Evolutionary conservation across 768 basidiomycete species (phyloP).

Genomic region (Chlorophyllum brunneum): DNA sequence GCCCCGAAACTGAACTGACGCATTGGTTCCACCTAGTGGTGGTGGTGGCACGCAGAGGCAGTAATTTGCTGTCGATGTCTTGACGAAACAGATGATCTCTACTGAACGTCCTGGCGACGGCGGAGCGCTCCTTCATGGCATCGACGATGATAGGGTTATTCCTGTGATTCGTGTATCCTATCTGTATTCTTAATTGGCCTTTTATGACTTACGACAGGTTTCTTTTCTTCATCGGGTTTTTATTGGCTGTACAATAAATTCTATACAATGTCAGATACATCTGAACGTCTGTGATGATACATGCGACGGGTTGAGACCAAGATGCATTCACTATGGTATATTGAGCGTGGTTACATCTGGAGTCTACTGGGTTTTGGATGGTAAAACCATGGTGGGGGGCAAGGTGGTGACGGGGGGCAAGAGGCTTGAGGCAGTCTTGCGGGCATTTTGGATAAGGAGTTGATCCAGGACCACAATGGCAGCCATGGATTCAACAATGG

Average conservation of each 20-base stretch:
- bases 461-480: conserved; percentile 94
- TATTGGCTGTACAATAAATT: neutral
- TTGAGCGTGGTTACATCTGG: conserved; percentile 13
- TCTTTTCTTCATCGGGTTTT: neutral
- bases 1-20: neutral
- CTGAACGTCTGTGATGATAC: neutral
- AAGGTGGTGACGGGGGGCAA: conserved; percentile 88
- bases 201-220: neutral
- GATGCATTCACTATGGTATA: neutral
- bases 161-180: neutral
- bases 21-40: conserved; percentile 69
- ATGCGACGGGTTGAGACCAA: neutral
- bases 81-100: conserved; percentile 45
- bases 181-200: neutral
- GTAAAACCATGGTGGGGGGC: conserved; percentile 85
- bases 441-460: conserved; percentile 84
- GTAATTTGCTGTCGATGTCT: conserved; percentile 60
- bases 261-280: neutral
- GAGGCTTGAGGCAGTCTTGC: conserved; percentile 66
- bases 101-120: neutral
- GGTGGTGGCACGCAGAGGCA: conserved; percentile 75
- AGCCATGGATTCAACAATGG: conserved; percentile 98
- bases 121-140: no score
- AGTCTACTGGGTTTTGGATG: conserved; percentile 31
- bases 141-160: no score